Conservation (phyloP, 495 filamentous ascomycete species). For the Lindgomyces ingoldianus region DNA sequence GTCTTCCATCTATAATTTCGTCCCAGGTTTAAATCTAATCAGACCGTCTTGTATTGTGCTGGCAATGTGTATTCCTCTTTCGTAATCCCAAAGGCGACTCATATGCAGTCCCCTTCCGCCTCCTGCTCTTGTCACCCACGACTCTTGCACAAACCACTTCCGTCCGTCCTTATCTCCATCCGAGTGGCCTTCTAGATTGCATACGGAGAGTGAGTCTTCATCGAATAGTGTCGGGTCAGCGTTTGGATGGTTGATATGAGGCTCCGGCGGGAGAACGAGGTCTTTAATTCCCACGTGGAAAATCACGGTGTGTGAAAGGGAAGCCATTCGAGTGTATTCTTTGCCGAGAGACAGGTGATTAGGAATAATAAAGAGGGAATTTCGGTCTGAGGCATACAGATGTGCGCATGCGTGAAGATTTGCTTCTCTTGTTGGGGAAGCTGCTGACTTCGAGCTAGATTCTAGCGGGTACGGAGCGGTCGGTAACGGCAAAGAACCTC, state of each 20-base stretch:
- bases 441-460: background rate
- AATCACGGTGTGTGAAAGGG: conserved; percentile 62
- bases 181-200: conserved; percentile 3
- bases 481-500: conserved; percentile 30
- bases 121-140: conserved; percentile 57
- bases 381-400: conserved; percentile 68
- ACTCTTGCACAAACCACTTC: conserved; percentile 72
- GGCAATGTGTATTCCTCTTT: conserved; percentile 33
- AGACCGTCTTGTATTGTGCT: conserved; percentile 40
- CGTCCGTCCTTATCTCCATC: conserved; percentile 42
- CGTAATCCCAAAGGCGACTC: conserved; percentile 64
- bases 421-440: conserved; percentile 10
- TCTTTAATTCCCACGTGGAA: conserved; percentile 55
- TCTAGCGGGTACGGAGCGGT: conserved; percentile 27
- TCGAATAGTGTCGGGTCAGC: conserved; percentile 14
- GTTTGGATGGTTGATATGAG: conserved; percentile 18
- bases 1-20: conserved; percentile 6
- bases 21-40: conserved; percentile 19
- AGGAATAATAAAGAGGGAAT: conserved; percentile 64
- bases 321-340: conserved; percentile 57
- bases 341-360: conserved; percentile 60
- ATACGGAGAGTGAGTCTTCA: background rate
- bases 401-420: conserved; percentile 66
- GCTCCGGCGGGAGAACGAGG: conserved; percentile 42
- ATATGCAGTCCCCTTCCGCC: conserved; percentile 61